These are phyloP conservation scores for Globisporangium nodosum DNA, from an alignment of 352 stramenopile species.

Conservation along the genomic window DNA sequence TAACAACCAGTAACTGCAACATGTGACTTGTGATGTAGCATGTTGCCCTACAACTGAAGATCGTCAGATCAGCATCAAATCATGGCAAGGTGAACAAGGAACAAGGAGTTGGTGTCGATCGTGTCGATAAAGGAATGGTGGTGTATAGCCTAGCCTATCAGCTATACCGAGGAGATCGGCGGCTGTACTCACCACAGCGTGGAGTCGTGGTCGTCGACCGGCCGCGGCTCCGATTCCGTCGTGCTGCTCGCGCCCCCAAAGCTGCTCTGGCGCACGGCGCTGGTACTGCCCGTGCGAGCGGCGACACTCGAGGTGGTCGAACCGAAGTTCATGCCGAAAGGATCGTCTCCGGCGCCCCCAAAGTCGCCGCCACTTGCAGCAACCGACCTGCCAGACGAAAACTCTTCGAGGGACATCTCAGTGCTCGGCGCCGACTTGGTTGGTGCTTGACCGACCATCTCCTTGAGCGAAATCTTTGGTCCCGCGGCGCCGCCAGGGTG, in stretches of 20 bases:
- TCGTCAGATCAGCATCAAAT: too few relatives aligned
- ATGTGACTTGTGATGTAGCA: too few relatives aligned
- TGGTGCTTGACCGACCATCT: conserved; percentile 20
- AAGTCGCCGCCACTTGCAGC: conserved; percentile 13
- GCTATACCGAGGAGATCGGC: background rate
- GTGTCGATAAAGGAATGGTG: too few relatives aligned
- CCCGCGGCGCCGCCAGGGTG: conserved; percentile 11
- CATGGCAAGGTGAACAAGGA: too few relatives aligned
- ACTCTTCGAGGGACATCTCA: conserved; percentile 43
- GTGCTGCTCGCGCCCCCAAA: background rate
- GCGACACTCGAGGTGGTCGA: conserved; percentile 3
- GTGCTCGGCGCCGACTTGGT: background rate
- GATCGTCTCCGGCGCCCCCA: conserved; percentile 1
- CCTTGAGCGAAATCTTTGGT: conserved; percentile 60
- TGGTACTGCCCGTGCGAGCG: background rate
- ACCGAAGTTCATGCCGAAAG: conserved; percentile 8
- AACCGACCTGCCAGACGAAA: conserved; percentile 25
- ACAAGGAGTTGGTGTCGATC: too few relatives aligned
- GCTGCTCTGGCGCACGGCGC: conserved; percentile 1
- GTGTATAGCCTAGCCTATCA: too few relatives aligned
- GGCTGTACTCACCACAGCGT: conserved; percentile 13
- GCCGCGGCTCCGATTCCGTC: background rate
- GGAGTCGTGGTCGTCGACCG: conserved; percentile 20
- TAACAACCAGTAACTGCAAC: too few relatives aligned
- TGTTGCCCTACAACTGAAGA: too few relatives aligned